A percentile compares a stretch with the other conserved stretches of the same genome.
phyloP scores from a whole-genome alignment of 352 stramenopile genomes.

The Nannochloropsis limnetica region DNA sequence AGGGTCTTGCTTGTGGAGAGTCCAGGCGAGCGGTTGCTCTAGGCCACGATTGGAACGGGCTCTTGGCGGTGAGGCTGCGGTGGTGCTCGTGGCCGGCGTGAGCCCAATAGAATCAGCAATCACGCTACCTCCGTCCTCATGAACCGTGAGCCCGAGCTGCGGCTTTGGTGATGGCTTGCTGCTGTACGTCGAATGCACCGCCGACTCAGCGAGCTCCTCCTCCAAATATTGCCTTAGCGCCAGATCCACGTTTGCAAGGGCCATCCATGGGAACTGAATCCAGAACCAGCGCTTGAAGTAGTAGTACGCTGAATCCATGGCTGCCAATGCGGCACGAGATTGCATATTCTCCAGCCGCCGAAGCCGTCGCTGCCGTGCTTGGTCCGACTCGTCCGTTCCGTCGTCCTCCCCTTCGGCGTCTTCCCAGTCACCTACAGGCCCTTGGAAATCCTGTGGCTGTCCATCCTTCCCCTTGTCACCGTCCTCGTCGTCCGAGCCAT shows the following conservation, averaged over 20 bases:
- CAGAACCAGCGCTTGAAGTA: conserved; percentile 35
- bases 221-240: conserved; percentile 7
- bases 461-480: not conserved
- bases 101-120: not conserved
- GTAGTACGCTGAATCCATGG: conserved; percentile 34
- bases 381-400: not conserved
- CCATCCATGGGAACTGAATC: conserved; percentile 36
- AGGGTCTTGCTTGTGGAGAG: not conserved
- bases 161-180: not conserved
- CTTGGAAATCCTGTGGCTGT: not conserved
- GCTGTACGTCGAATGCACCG: not conserved
- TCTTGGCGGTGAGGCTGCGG: not conserved
- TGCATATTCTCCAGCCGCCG: not conserved
- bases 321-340: conserved; percentile 7
- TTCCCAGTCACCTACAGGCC: not conserved
- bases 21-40: not conserved
- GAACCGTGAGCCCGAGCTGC: not conserved
- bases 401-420: not conserved
- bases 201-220: not conserved
- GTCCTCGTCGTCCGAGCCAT: not conserved
- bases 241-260: conserved; percentile 35
- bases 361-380: conserved; percentile 16
- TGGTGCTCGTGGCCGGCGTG: not conserved
- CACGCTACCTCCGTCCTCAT: not conserved
- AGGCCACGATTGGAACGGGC: not conserved